A percentile compares a stretch with the other conserved stretches of the same genome.
phyloP scores from a whole-genome alignment of 1,284 basidiomycete genomes.

The Moniliella sp. region DNA sequence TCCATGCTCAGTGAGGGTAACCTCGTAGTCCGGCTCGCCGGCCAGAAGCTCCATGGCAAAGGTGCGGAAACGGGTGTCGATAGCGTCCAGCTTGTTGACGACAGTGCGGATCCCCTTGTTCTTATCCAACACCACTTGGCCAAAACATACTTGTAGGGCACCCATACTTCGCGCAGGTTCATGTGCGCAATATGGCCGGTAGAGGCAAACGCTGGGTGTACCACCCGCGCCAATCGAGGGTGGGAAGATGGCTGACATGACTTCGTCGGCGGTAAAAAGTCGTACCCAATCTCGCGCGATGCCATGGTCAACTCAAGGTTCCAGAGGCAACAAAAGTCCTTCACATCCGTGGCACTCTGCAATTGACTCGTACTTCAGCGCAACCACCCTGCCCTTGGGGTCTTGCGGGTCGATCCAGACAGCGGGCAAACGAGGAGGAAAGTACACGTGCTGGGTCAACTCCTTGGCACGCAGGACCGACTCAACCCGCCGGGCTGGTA shows the following conservation, averaged over 20 bases:
- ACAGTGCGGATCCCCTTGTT: conserved; percentile 59
- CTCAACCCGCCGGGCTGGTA: too few species aligned
- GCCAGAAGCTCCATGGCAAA: conserved; percentile 94
- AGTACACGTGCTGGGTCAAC: too few species aligned
- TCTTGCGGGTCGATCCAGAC: too few species aligned
- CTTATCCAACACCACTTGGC: conserved; percentile 61
- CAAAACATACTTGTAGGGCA: conserved; percentile 80
- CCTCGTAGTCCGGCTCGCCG: conserved; percentile 61
- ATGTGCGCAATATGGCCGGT: conserved; percentile 81
- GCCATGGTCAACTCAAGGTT: too few species aligned
- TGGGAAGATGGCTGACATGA: conserved; percentile 56
- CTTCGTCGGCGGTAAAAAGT: conserved; percentile 46
- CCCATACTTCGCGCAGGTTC: conserved; percentile 69
- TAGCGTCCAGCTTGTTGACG: conserved; percentile 79
- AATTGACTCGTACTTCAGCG: too few species aligned
- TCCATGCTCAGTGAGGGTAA: conserved; percentile 40
- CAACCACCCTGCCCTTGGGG: too few species aligned
- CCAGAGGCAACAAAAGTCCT: too few species aligned
- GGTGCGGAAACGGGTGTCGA: conserved; percentile 67
- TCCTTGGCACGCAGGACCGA: too few species aligned
- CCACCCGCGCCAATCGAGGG: conserved; percentile 52
- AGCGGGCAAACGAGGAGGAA: too few species aligned
- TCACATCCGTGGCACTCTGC: too few species aligned
- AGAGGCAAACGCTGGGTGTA: conserved; percentile 60
- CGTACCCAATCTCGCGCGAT: neutral